These are phyloP conservation scores for Clarireedia homoeocarpa DNA, from an alignment of 2,329 filamentous ascomycete genomes.

Conservation along the genomic window DNA sequence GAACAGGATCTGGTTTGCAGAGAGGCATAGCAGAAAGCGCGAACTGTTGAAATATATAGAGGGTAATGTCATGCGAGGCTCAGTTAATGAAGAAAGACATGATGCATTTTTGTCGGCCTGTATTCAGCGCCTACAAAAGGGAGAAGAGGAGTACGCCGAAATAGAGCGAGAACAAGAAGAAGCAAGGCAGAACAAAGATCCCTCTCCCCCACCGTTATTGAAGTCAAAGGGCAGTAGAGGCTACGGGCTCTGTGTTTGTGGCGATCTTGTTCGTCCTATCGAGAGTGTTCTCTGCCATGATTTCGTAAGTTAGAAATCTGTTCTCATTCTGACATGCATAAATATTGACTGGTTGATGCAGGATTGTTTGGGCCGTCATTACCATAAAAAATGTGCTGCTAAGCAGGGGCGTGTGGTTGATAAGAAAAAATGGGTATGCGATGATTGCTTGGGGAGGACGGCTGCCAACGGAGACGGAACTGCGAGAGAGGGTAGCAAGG, in stretches of 20 bases:
- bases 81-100: slow-evolving; percentile 11
- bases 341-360: slow-evolving; percentile 8
- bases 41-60: slow-evolving; percentile 21
- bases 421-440: slow-evolving; percentile 12
- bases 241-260: slow-evolving; percentile 18
- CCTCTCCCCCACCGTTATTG: background rate
- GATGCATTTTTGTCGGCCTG: background rate
- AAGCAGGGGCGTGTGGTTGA: slow-evolving; percentile 4
- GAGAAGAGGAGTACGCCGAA: slow-evolving; percentile 1
- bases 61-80: slow-evolving; percentile 15
- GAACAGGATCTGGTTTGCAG: slow-evolving; percentile 23
- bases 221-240: slow-evolving; percentile 7
- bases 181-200: slow-evolving; percentile 3
- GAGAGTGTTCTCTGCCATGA: slow-evolving; percentile 16
- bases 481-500: no score
- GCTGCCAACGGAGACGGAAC: no score
- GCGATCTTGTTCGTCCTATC: slow-evolving; percentile 10
- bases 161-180: background rate
- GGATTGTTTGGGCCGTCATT: slow-evolving; percentile 16
- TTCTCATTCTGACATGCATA: background rate
- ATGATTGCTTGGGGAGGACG: slow-evolving; percentile 8
- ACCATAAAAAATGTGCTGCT: slow-evolving; percentile 15
- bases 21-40: slow-evolving; percentile 13
- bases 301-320: slow-evolving; percentile 14
- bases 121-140: background rate